phyloP scores from a whole-genome alignment of 257 asterid species.

The Scutellaria barbata region DNA sequence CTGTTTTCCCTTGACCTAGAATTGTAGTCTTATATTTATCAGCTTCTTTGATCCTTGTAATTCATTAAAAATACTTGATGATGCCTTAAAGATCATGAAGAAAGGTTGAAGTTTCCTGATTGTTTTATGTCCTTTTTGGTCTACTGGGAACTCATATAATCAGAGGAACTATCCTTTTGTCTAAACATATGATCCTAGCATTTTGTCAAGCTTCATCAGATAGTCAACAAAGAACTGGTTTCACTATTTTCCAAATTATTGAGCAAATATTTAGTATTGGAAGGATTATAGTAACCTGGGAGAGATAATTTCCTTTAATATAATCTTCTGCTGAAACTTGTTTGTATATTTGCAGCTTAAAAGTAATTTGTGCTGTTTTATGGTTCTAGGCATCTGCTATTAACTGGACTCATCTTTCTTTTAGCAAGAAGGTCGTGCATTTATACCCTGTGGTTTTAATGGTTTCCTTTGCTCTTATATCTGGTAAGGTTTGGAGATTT shows the following conservation, averaged over 20 bases:
- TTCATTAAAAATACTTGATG: background rate
- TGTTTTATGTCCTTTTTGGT: background rate
- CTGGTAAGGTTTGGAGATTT: constrained; percentile 81
- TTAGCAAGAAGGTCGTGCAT: background rate
- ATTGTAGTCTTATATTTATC: background rate
- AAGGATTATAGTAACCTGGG: background rate
- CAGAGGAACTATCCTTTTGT: background rate
- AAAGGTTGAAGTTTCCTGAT: background rate
- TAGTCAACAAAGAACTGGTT: constrained; percentile 4
- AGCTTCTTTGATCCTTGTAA: constrained; percentile 9
- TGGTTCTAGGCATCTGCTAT: constrained; percentile 3
- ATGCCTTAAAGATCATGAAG: background rate
- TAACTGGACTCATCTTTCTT: background rate
- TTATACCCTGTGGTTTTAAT: constrained; percentile 29
- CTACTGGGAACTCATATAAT: background rate
- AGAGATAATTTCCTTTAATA: background rate
- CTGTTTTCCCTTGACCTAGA: background rate
- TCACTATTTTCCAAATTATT: background rate
- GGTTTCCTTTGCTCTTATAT: constrained; percentile 31
- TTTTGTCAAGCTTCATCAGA: background rate
- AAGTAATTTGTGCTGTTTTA: background rate
- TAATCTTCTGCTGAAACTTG: background rate
- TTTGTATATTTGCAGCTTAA: background rate
- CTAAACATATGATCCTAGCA: background rate
- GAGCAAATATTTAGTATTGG: constrained; percentile 10